Base-by-base conservation (phyloP, 495 filamentous ascomycete genomes). In the Amphirosellinia nigrospora region DNA sequence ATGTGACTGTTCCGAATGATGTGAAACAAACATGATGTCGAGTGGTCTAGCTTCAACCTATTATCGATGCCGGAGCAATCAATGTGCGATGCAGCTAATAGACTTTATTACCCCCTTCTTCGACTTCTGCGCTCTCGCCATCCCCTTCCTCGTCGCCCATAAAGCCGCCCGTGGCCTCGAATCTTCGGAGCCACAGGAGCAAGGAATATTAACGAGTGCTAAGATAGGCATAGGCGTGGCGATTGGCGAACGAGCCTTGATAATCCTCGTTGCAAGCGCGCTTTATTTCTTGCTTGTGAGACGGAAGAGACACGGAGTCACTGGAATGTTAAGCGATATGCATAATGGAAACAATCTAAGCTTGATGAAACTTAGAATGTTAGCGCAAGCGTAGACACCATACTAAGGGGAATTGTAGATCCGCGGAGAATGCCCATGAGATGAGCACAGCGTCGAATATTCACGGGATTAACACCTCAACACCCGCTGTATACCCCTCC, bases 31-130 rank as follows among this genome's bases (percentile, higher is more conserved):
- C 41, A 8, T 61, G 58, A 36, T 41, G 13, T 41, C 39, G 58
- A 61, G 58, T 61, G 36, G 58, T 61, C 16, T 36, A 61, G 58
- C 34, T 61, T 23, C 58, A 61, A 61, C 58, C 58, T 6, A 41
- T 61, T 39, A 61, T 41, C 58, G 41, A 61, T 41, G 58, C 58
- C 19, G 58, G 34, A 15, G 58, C 58, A 36, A 28, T 61, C 58
- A 61, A 61, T 61, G 58, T 41, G 3, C 58, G 58, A 28, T 61
- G 58, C 58, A 61, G 36, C 21, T 36, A 41, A 61, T 36, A 41
- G 36, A 61, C 15, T 61, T 61, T 41, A 10, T 41, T 41, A 61
- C 21, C 36, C 39, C 58, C 34, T 41, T 38, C 58, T 41, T 41
- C 58, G 13, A 61, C 36, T 13, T 39, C 34, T 41, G 11, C 58